Percentiles rank a stretch among this genome's conserved stretches.
These are phyloP conservation scores for Ettlia oleoabundans DNA, from an alignment of 139 green algal genomes.

Conservation along the genomic window DNA sequence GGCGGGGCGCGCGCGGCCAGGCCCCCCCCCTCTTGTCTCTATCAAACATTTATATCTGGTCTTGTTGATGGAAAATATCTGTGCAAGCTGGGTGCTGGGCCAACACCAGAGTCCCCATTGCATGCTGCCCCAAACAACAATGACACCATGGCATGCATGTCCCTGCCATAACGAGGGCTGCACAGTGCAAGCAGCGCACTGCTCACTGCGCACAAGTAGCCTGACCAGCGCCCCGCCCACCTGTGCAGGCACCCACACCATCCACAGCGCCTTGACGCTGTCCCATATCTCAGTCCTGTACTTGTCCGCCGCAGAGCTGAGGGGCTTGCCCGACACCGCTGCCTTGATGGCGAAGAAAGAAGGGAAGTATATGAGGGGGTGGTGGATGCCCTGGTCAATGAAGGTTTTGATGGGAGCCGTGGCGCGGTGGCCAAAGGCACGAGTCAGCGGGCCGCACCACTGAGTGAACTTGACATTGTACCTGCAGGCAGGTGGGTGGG, in stretches of 20 bases:
- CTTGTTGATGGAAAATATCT: too few relatives aligned
- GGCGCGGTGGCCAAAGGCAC: conserved; percentile 68
- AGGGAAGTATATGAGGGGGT: conserved; percentile 90
- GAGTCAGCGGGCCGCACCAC: conserved; percentile 76
- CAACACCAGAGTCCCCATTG: too few relatives aligned
- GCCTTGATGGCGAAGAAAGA: conserved; percentile 83
- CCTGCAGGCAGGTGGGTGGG: not conserved
- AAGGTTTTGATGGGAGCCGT: conserved; percentile 81
- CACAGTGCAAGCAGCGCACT: too few relatives aligned
- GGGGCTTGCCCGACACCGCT: not conserved
- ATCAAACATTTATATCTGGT: too few relatives aligned
- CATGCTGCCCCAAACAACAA: too few relatives aligned
- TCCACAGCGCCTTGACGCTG: conserved; percentile 86
- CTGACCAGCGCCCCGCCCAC: not conserved
- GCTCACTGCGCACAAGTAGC: not conserved
- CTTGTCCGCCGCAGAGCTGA: conserved; percentile 55
- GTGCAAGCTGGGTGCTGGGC: too few relatives aligned
- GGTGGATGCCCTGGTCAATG: conserved; percentile 83
- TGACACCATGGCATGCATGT: too few relatives aligned
- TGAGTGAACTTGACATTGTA: conserved; percentile 75
- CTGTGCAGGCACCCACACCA: conserved; percentile 81
- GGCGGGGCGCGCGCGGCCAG: too few relatives aligned
- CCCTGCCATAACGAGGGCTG: too few relatives aligned
- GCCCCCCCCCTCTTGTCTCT: too few relatives aligned
- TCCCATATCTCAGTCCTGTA: conserved; percentile 86